Base-by-base conservation (phyloP, 352 stramenopile genomes). In the Globisporangium lucens region DNA sequence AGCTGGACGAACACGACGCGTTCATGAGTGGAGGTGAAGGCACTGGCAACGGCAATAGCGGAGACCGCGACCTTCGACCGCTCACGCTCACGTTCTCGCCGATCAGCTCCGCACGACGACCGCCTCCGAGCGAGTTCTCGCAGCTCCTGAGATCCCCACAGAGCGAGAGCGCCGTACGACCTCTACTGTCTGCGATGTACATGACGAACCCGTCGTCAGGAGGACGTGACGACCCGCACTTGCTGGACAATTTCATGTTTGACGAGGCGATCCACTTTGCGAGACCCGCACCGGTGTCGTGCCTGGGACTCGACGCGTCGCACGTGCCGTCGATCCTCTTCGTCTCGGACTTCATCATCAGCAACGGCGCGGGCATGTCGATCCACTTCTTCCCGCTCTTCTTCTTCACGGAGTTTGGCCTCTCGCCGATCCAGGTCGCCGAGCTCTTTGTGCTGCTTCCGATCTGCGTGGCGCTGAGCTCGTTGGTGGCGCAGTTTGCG, bases 301-400 rank as follows among this genome's bases (percentile, higher is more conserved):
- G 73, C 47, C 83, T 65, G 8, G 75, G 76, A 0, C 41, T 88
- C 24, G 52, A 79, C 46, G 69, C 70, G 0, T 71, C 76, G 1
- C 78, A 91, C 58, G 80, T 91, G 15, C 85, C 83, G 4, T 82
- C 72, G 38, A 41, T 94, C 35, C 71, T 94, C 33, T 89, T 92
- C 61, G 55, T 71, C 13, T 82, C 82, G 36, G 82, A 89, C 63
- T 91, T 94, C 47, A 71, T 94, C 62, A 74, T 89, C 62, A 87
- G 80, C 74, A 89, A 87, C 56, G 83, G 75, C 35, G 74, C 74
- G 3, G 85, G 85, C 15, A 75, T 94, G 61, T 79, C 82, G 36
- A 70, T 78, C 29, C 81, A 76, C 38, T 87, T 87, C 36, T 81
- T 92, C 62, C 78, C 83, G 38, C 72, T 94, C 8, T 92, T 91